Percentiles rank a stretch among this genome's conserved stretches.
Evolutionary conservation across 768 basidiomycete species (phyloP).

Genomic region (Lentinula detonsa): DNA sequence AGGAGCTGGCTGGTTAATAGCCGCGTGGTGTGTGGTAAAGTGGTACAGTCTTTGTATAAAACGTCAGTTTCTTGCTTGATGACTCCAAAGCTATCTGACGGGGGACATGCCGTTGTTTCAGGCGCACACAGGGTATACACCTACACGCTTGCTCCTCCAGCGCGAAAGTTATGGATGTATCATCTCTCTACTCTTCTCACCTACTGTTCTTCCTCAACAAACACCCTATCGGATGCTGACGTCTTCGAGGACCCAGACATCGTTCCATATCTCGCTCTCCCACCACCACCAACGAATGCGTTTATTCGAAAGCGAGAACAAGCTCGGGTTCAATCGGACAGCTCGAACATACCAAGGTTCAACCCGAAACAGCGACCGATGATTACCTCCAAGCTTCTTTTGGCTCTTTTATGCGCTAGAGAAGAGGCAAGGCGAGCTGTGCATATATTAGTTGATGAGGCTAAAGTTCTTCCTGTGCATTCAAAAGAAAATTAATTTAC

Average conservation of each 20-base stretch:
- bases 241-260: conserved; percentile 11
- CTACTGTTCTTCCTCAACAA: conserved; percentile 33
- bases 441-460: background rate
- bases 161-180: background rate
- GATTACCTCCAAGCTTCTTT: background rate
- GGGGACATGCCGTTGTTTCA: background rate
- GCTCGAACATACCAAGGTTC: background rate
- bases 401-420: background rate
- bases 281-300: conserved; percentile 33
- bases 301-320: conserved; percentile 28
- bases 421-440: background rate
- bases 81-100: background rate
- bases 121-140: background rate
- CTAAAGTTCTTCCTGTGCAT: background rate
- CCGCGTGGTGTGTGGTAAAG: conserved; percentile 1
- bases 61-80: conserved; percentile 13
- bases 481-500: no score
- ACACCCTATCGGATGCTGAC: background rate
- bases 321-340: conserved; percentile 6
- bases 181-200: conserved; percentile 8
- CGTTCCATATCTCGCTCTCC: conserved; percentile 29
- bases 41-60: conserved; percentile 15
- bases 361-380: background rate
- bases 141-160: background rate
- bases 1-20: background rate